Evolutionary conservation across 2,329 filamentous ascomycete genomes (phyloP).

Genomic region (Penicillium verrucosum): DNA sequence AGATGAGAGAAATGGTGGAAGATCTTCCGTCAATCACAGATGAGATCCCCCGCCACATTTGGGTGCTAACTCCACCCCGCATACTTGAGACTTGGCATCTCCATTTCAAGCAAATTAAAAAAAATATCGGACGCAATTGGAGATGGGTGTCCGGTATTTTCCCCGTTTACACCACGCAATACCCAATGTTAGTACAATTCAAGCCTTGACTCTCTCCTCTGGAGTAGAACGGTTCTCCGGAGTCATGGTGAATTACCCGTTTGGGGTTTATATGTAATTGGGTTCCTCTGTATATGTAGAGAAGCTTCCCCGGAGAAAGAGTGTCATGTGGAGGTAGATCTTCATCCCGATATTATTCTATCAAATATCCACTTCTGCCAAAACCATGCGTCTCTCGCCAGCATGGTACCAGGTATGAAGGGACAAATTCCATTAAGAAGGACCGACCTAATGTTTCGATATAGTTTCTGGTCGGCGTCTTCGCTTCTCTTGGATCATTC

Average conservation of each 20-base stretch:
- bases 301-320: conserved; percentile 4
- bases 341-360: conserved; percentile 19
- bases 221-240: neutral
- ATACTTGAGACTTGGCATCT: neutral
- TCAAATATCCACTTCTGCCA: neutral
- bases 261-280: neutral
- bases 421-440: no score
- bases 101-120: neutral
- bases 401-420: conserved; percentile 55
- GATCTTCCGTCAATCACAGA: conserved; percentile 24
- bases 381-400: conserved; percentile 53
- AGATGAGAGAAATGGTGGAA: neutral
- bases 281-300: conserved; percentile 13
- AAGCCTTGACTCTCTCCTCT: neutral
- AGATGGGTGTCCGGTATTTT: neutral
- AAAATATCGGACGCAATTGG: neutral
- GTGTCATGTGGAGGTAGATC: conserved; percentile 21
- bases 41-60: neutral
- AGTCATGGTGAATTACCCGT: conserved; percentile 5
- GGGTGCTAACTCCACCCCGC: neutral
- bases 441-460: neutral
- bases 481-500: conserved; percentile 58
- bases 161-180: neutral
- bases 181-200: neutral
- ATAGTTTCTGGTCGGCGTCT: conserved; percentile 57